Evolutionary conservation across 371 early-diverging fungal species (phyloP).

Genomic region (Gilbertella persicaria): DNA sequence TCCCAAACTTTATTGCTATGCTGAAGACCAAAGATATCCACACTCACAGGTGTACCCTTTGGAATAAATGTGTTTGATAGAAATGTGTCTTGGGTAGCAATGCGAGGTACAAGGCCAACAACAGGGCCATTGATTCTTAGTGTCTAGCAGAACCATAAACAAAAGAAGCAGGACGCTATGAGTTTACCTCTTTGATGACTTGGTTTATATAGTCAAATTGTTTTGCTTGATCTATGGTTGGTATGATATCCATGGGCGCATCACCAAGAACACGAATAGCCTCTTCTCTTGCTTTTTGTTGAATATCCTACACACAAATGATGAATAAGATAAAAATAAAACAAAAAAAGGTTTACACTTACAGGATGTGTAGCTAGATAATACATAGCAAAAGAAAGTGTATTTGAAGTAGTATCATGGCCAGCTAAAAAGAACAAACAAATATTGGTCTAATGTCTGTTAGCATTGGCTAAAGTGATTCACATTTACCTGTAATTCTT

Average conservation of each 20-base stretch:
- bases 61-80: conserved; percentile 41
- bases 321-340: too few relatives aligned
- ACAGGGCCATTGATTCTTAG: conserved; percentile 41
- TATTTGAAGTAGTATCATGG: conserved; percentile 57
- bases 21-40: conserved; percentile 33
- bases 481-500: conserved; percentile 32
- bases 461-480: too few relatives aligned
- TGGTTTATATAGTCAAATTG: conserved; percentile 20
- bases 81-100: conserved; percentile 30
- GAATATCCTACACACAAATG: conserved; percentile 20
- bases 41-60: conserved; percentile 35
- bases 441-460: conserved; percentile 14
- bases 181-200: conserved; percentile 32
- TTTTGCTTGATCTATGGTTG: conserved; percentile 23
- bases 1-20: conserved; percentile 17
- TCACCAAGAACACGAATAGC: conserved; percentile 22
- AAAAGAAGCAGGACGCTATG: too few relatives aligned
- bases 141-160: too few relatives aligned
- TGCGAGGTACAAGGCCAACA: conserved; percentile 15
- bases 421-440: conserved; percentile 34
- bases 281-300: conserved; percentile 30
- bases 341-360: too few relatives aligned
- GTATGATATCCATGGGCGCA: conserved; percentile 22
- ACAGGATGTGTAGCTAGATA: conserved; percentile 45
- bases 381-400: conserved; percentile 41